Percentiles rank a stretch among this genome's conserved stretches.
Conservation (phyloP, 257 asterid species). For the Vinca minor region DNA sequence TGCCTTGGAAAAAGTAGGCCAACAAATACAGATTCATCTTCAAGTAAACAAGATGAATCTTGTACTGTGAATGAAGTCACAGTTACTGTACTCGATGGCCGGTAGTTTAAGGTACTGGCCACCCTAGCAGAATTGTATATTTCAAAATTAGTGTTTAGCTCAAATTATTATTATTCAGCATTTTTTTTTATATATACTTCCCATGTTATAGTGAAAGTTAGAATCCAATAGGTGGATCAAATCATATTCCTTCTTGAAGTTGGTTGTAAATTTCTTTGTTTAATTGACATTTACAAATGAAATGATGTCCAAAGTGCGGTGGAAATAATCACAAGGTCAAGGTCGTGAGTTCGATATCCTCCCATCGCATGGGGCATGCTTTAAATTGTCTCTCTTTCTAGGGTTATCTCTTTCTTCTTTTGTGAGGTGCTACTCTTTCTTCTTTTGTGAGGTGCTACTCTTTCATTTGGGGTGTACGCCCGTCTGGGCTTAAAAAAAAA, state of each 20-base stretch:
- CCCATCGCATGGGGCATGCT: too few species aligned
- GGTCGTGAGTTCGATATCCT: too few species aligned
- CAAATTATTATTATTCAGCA: slow-evolving; percentile 6
- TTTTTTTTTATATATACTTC: slow-evolving; percentile 6
- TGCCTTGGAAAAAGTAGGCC: slow-evolving; percentile 32
- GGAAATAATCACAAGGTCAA: too few species aligned
- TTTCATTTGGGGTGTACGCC: too few species aligned
- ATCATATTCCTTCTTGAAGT: not conserved
- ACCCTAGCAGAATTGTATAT: slow-evolving; percentile 6
- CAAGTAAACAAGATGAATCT: slow-evolving; percentile 24
- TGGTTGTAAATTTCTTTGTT: slow-evolving; percentile 13
- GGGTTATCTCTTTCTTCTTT: too few species aligned
- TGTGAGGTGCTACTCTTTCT: too few species aligned
- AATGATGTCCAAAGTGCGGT: not conserved
- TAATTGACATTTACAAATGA: not conserved
- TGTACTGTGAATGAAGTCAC: slow-evolving; percentile 33
- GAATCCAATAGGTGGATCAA: slow-evolving; percentile 1
- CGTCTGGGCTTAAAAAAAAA: too few species aligned
- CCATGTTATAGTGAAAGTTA: not conserved
- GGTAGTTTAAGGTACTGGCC: slow-evolving; percentile 17
- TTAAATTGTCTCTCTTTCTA: too few species aligned
- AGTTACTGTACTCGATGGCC: slow-evolving; percentile 27
- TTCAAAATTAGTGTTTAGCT: not conserved
- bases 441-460: too few species aligned
- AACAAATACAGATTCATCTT: slow-evolving; percentile 22